phyloP scores from a whole-genome alignment of 306 rosid species.

The Prunus kanzakura region DNA sequence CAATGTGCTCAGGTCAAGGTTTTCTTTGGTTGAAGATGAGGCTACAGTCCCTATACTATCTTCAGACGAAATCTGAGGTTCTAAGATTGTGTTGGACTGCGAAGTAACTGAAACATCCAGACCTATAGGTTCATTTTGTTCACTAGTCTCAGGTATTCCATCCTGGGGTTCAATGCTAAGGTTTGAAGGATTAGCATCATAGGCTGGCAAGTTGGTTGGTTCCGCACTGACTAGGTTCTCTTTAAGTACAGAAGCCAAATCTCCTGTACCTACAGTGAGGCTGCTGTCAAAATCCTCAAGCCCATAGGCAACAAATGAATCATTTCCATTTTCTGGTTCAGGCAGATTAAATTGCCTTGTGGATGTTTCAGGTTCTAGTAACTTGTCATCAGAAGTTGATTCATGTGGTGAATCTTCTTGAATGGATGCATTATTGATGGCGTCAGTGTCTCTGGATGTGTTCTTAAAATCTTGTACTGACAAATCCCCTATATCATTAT shows the following conservation, averaged over 20 bases:
- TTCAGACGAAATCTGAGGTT: conserved; percentile 34
- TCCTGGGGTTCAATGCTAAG: conserved; percentile 43
- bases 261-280: conserved; percentile 38
- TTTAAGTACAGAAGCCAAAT: conserved; percentile 39
- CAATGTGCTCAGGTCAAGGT: conserved; percentile 29
- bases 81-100: conserved; percentile 34
- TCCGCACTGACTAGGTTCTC: conserved; percentile 41
- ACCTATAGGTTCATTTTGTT: conserved; percentile 29
- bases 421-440: conserved; percentile 33
- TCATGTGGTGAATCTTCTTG: conserved; percentile 43
- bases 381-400: conserved; percentile 39
- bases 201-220: conserved; percentile 30
- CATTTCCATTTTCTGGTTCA: conserved; percentile 49
- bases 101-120: conserved; percentile 30
- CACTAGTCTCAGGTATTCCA: conserved; percentile 38
- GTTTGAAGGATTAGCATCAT: conserved; percentile 34
- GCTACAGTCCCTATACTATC: conserved; percentile 33
- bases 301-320: conserved; percentile 46
- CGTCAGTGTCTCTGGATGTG: conserved; percentile 41
- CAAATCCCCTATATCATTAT: conserved; percentile 40
- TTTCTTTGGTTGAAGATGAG: conserved; percentile 39
- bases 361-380: conserved; percentile 30
- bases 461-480: conserved; percentile 38
- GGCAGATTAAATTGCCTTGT: conserved; percentile 25
- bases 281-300: conserved; percentile 44